Evolutionary conservation across 768 basidiomycete genomes (phyloP).

Genomic region (Cystofilobasidium ferigula): DNA sequence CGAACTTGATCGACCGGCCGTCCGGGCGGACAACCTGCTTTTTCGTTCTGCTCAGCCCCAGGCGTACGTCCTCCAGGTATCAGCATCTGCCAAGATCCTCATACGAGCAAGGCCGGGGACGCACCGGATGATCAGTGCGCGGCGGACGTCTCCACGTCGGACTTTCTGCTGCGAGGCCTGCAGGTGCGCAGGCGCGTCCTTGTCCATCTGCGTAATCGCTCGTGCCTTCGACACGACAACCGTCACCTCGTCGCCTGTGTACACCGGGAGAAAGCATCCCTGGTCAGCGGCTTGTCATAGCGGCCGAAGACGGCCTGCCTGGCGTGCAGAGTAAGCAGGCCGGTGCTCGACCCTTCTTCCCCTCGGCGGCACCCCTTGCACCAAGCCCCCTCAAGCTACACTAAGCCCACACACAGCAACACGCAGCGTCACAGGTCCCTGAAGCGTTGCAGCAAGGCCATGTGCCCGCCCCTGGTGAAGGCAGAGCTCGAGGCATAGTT

Average conservation of each 20-base stretch:
- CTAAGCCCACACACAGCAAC: too few relatives aligned
- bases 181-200: conserved; percentile 19
- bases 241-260: conserved; percentile 22
- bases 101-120: neutral
- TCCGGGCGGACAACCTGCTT: conserved; percentile 19
- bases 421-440: too few relatives aligned
- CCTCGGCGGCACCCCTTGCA: too few relatives aligned
- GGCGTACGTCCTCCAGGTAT: neutral
- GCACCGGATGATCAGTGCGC: conserved; percentile 22
- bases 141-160: conserved; percentile 20
- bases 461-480: too few relatives aligned
- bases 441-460: too few relatives aligned
- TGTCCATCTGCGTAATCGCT: conserved; percentile 7
- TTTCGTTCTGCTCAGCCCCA: neutral
- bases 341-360: too few relatives aligned
- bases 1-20: conserved; percentile 22
- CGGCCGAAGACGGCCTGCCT: too few relatives aligned
- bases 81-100: neutral
- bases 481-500: too few relatives aligned
- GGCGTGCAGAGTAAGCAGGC: too few relatives aligned
- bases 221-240: conserved; percentile 22
- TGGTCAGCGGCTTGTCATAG: too few relatives aligned
- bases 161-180: conserved; percentile 16
- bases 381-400: too few relatives aligned
- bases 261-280: neutral